A percentile compares a stretch with the other conserved stretches of the same genome.
phyloP scores from a whole-genome alignment of 192 early-diverging fungal species.

The Gaertneriomyces sp. region DNA sequence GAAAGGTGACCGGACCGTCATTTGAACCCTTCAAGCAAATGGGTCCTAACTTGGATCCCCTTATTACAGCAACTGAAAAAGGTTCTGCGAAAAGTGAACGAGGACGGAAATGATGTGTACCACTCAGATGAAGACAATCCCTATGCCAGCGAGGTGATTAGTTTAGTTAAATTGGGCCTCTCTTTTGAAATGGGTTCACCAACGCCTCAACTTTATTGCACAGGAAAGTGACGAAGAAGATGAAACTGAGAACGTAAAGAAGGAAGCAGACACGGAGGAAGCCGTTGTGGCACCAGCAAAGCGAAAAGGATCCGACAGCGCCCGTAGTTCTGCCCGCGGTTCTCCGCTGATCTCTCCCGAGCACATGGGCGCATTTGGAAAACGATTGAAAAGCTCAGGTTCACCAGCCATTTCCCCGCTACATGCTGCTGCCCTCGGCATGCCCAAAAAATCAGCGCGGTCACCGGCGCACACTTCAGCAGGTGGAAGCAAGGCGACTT shows the following conservation, averaged over 20 bases:
- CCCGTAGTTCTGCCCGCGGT: background rate
- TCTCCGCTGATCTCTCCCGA: background rate
- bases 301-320: constrained; percentile 3
- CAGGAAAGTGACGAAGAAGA: constrained; percentile 30
- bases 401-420: constrained; percentile 9
- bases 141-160: constrained; percentile 32
- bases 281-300: background rate
- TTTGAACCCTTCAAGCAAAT: constrained; percentile 2
- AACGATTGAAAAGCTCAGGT: background rate
- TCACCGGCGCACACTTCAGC: background rate
- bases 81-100: constrained; percentile 30
- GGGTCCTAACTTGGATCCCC: background rate
- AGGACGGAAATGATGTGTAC: constrained; percentile 19
- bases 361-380: background rate
- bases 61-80: constrained; percentile 35
- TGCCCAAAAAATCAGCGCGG: constrained; percentile 2
- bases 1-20: constrained; percentile 8
- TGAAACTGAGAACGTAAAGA: constrained; percentile 16
- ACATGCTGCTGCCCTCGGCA: background rate
- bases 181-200: background rate
- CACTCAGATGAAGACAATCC: constrained; percentile 41
- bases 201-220: background rate
- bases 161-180: background rate
- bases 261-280: constrained; percentile 2
- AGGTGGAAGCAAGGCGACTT: constrained; percentile 5